These are phyloP conservation scores for Erythrophleum ivorense DNA, from an alignment of 331 rosid genomes.

Conservation along the genomic window DNA sequence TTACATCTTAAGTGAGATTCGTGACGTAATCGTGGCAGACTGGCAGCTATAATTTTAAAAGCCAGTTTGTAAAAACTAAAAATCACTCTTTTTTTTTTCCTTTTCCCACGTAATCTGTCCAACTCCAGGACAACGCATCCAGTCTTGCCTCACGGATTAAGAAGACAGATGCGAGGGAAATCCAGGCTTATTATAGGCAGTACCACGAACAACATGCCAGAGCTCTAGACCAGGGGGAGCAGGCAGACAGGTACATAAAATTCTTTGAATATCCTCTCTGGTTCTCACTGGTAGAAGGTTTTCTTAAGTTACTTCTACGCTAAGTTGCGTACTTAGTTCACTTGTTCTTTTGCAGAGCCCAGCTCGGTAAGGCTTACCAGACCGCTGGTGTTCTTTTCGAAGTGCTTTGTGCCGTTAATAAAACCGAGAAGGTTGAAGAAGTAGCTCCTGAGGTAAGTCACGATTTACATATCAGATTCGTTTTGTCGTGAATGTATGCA, in stretches of 20 bases:
- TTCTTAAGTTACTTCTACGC: not conserved
- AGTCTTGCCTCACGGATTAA: conserved; percentile 84
- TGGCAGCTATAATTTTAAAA: not conserved
- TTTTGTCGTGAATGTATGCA: conserved; percentile 23
- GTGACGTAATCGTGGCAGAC: no score
- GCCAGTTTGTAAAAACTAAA: not conserved
- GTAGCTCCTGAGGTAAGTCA: conserved; percentile 96
- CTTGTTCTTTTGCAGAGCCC: conserved; percentile 68
- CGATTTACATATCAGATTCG: conserved; percentile 28
- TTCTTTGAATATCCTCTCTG: not conserved
- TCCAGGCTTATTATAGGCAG: conserved; percentile 86
- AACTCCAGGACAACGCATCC: conserved; percentile 77
- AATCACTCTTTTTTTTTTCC: not conserved
- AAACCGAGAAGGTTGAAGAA: conserved; percentile 98
- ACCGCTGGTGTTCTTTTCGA: conserved; percentile 95
- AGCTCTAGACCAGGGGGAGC: conserved; percentile 92
- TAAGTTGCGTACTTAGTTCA: not conserved
- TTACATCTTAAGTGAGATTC: not conserved
- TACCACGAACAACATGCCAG: conserved; percentile 88
- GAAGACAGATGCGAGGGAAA: conserved; percentile 95
- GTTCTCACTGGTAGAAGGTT: not conserved
- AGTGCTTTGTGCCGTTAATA: conserved; percentile 95
- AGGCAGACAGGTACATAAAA: conserved; percentile 76
- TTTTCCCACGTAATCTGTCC: conserved; percentile 15
- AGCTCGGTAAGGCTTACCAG: conserved; percentile 94